phyloP scores from a whole-genome alignment of 2,329 filamentous ascomycete species.

The Corynespora cassiicola region DNA sequence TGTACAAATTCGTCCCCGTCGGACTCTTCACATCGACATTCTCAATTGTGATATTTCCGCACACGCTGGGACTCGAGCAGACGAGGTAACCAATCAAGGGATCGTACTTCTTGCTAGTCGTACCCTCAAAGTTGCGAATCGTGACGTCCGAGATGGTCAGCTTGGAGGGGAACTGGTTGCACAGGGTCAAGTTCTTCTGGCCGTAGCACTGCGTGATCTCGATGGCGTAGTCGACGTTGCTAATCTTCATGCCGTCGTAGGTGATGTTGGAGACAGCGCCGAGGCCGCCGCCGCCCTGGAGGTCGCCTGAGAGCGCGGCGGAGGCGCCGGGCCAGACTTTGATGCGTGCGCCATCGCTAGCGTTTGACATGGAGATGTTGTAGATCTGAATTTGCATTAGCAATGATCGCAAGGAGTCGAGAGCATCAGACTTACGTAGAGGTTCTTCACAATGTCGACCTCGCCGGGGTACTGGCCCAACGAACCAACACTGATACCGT shows the following conservation, averaged over 20 bases:
- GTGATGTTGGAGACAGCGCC: slow-evolving; percentile 71
- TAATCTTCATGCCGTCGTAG: slow-evolving; percentile 66
- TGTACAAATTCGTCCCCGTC: slow-evolving; percentile 50
- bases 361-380: slow-evolving; percentile 48
- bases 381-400: slow-evolving; percentile 31
- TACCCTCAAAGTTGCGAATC: slow-evolving; percentile 64
- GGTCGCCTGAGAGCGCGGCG: slow-evolving; percentile 63
- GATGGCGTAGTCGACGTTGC: slow-evolving; percentile 70
- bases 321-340: slow-evolving; percentile 73
- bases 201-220: slow-evolving; percentile 72
- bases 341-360: slow-evolving; percentile 70
- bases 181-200: slow-evolving; percentile 67
- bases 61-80: slow-evolving; percentile 54
- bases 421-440: slow-evolving; percentile 58
- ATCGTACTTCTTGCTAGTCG: slow-evolving; percentile 54
- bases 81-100: slow-evolving; percentile 52
- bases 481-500: slow-evolving; percentile 76
- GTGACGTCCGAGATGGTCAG: slow-evolving; percentile 63
- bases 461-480: slow-evolving; percentile 70
- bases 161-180: slow-evolving; percentile 62
- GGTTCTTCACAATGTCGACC: slow-evolving; percentile 71
- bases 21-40: slow-evolving; percentile 56
- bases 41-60: slow-evolving; percentile 55
- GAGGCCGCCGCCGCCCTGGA: slow-evolving; percentile 70
- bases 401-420: not conserved